Evolutionary conservation across 768 basidiomycete genomes (phyloP), one percentile per base, ranked within the genome.

Genomic region (Piloderma croceum): DNA sequence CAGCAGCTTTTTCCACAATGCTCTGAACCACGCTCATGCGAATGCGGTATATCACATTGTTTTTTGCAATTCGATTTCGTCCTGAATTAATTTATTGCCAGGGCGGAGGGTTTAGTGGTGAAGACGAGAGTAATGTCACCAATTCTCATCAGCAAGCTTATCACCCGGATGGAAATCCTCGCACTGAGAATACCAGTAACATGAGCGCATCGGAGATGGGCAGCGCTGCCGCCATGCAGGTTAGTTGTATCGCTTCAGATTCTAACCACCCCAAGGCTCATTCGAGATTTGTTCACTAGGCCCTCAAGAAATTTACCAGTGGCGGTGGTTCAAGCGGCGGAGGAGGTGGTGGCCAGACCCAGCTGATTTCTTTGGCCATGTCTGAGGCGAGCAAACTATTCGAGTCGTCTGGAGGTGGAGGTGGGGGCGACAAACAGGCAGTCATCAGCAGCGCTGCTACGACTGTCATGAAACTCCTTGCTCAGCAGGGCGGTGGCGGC

Each of bases 281-380:
- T 34, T 48, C 40, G n/a, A 38, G 17, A 6, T 17, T 1, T 38
- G 24, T 39, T 2, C 25, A 38, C 22, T 53, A 87, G 80, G 70
- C 70, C 6, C 57, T 89, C 43, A 81, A 88, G 63, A 54, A 69
- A 49, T 86, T 85, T 65, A 81, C 82, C 2, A 75, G 74, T 3
- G 75, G 81, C 13, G 25, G 63, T 2, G 45, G 62, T 22, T 15
- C 49, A 5, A 36, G 55, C 22, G 52, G 56, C 12, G 62, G 64
- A 57, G 24, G 43, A 56, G 71, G 67, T 20, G 64, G 69, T 34
- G 70, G 68, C 36, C 69, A 74, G 57, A 77, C 77, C 27, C 59
- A 92, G 59, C 65, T 93, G 44, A 80, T 94, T 61, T 83, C 84
- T 52, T 61, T 90, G 60, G 90, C 91, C 4, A 90, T 94, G 88